Evolutionary conservation across 225 moss, liverwort and hornwort species (phyloP), one percentile per base, ranked within the genome.

Genomic region (Bryum argenteum): DNA sequence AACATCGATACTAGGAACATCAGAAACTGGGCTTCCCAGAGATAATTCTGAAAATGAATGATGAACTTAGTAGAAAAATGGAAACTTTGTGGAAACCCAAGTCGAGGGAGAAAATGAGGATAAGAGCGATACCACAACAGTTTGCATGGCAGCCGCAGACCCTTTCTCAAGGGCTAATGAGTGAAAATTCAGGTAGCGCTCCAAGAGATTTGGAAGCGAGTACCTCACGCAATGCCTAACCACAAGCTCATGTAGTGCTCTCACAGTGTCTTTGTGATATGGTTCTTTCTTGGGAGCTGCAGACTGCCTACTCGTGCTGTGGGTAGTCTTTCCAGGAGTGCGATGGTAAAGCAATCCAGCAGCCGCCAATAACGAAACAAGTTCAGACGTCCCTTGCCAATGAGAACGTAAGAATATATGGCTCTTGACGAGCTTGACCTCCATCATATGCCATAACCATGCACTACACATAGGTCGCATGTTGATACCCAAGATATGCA

Each of bases 361-460:
- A 77, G 87, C 81, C 60, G 91, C 84, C 65, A 97, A 79, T 45
- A 97, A 78, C 33, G 93, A 89, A 81, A 93, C 88, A 23, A 97
- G 67, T 63, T 89, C 91, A 58, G 90, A 79, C 15, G 96, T 91
- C 64, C 96, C 93, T 72, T 88, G 87, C 96, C 96, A 97, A 67
- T 86, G 85, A 57, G 76, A 80, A 61, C 88, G 88, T 63, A 91
- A 72, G 57, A 97, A 97, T 14, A 87, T 81, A 51, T 89, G 90
- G 53, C 80, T 83, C 73, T 80, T 86, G 45, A 82, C 83, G 18
- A 97, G 88, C 82, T 87, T 97, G 71, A 89, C 88, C 71, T 97
- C 96, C 75, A 97, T 89, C 82, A 90, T 81, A 45, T 97, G 90
- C 96, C 93, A 91, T 82, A 97, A 81, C 89, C 86, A 97, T 69